Evolutionary conservation across 495 filamentous ascomycete genomes (phyloP).

Genomic region (Wilcoxina mikolae): DNA sequence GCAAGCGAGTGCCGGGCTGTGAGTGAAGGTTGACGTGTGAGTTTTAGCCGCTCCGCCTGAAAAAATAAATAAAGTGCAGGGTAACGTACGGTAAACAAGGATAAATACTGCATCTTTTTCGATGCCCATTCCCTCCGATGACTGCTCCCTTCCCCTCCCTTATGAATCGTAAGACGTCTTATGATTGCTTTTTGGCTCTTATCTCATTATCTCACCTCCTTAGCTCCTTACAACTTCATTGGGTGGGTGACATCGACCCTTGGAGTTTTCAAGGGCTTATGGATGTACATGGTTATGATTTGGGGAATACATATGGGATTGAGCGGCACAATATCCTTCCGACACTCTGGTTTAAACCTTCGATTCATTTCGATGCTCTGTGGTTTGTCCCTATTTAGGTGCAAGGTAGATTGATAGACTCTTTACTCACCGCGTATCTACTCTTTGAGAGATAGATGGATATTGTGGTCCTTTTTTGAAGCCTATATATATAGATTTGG

Average conservation of each 20-base stretch:
- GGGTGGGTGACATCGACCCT: conserved; percentile 3
- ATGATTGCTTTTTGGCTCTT: too few species aligned
- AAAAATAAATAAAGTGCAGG: neutral
- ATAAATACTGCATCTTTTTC: neutral
- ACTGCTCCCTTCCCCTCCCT: neutral
- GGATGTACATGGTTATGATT: neutral
- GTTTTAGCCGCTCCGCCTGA: too few species aligned
- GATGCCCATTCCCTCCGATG: too few species aligned
- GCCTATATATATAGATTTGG: conserved; percentile 14
- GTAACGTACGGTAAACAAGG: neutral
- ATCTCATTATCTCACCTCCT: too few species aligned
- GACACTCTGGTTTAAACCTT: conserved; percentile 28
- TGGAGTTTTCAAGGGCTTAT: neutral
- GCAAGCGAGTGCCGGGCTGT: too few species aligned
- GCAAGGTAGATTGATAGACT: conserved; percentile 25
- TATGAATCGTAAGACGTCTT: too few species aligned
- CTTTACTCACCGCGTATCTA: conserved; percentile 24
- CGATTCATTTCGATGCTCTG: neutral
- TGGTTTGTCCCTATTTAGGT: conserved; percentile 29
- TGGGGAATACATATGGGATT: too few species aligned
- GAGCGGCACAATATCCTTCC: conserved; percentile 21
- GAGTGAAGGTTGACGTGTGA: too few species aligned
- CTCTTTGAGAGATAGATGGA: conserved; percentile 9
- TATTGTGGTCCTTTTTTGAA: conserved; percentile 22
- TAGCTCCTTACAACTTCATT: neutral